Percentiles rank a stretch among this genome's conserved stretches.
Conservation (phyloP, 208 protist genomes). For the Sergeia podlipaevii region DNA sequence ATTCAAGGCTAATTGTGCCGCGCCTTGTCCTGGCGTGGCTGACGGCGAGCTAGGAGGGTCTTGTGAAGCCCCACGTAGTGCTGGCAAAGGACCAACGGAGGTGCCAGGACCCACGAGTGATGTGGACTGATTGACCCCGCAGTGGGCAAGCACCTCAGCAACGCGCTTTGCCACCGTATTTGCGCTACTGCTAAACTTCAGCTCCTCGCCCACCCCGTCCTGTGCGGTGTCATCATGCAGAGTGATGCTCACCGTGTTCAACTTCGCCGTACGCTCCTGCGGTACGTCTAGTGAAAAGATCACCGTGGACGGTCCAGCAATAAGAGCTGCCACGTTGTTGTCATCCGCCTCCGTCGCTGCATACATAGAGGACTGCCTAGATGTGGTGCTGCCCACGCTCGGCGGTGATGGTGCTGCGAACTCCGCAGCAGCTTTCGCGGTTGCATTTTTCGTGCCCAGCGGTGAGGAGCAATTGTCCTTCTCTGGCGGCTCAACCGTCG, state of each 20-base stretch:
- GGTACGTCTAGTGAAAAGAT: slow-evolving; percentile 12
- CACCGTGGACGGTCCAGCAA: too few species aligned
- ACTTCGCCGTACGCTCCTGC: neutral
- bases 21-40: too few species aligned
- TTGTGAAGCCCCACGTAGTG: too few species aligned
- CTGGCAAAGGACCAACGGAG: too few species aligned
- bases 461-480: too few species aligned
- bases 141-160: neutral
- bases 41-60: too few species aligned
- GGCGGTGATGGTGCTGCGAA: slow-evolving; percentile 18
- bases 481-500: slow-evolving; percentile 10
- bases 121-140: too few species aligned
- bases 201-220: neutral
- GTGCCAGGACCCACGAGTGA: too few species aligned
- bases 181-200: neutral
- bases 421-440: too few species aligned
- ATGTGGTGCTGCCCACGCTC: slow-evolving; percentile 10
- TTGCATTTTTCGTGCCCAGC: too few species aligned
- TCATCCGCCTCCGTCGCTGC: slow-evolving; percentile 1
- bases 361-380: slow-evolving; percentile 7
- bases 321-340: too few species aligned
- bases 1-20: too few species aligned
- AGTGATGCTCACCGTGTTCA: slow-evolving; percentile 15
- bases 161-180: neutral
- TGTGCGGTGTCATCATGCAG: slow-evolving; percentile 10